Percentiles rank a stretch among this genome's conserved stretches.
These are phyloP conservation scores for Periconia sp. DNA, from an alignment of 2,329 filamentous ascomycete species.

Conservation along the genomic window DNA sequence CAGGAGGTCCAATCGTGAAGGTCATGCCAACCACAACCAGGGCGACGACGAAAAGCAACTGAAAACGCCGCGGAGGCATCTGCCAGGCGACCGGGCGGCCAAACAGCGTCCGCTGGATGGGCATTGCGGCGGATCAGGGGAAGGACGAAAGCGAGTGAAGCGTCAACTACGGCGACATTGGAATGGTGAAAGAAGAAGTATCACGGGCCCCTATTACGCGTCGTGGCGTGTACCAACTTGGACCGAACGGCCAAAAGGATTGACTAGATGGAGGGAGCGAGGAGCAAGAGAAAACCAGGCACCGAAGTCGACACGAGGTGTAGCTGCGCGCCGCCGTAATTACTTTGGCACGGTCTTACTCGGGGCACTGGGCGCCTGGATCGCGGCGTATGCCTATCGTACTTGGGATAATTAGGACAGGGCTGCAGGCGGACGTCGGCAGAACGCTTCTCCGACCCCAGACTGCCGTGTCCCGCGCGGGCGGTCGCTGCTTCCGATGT, in stretches of 20 bases:
- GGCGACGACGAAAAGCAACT: constrained; percentile 50
- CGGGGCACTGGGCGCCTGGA: too few relatives aligned
- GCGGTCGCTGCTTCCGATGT: constrained; percentile 41
- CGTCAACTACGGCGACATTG: constrained; percentile 15
- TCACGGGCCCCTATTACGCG: constrained; percentile 6
- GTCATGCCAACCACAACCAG: constrained; percentile 40
- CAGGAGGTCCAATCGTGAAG: constrained; percentile 44
- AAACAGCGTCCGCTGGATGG: constrained; percentile 39
- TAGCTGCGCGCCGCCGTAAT: too few relatives aligned
- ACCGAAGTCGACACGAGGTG: too few relatives aligned
- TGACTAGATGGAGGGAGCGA: too few relatives aligned
- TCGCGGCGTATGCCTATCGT: too few relatives aligned
- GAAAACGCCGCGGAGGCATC: constrained; percentile 55
- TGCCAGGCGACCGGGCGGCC: constrained; percentile 40
- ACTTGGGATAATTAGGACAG: constrained; percentile 24
- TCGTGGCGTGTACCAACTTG: too few relatives aligned
- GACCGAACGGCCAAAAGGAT: too few relatives aligned
- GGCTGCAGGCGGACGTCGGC: constrained; percentile 22
- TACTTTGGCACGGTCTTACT: too few relatives aligned
- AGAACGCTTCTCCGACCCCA: constrained; percentile 12
- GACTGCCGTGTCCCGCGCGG: constrained; percentile 2
- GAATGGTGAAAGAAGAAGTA: too few relatives aligned
- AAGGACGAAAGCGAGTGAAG: constrained; percentile 1
- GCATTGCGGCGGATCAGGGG: constrained; percentile 28
- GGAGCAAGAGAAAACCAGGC: too few relatives aligned